Evolutionary conservation across 495 filamentous ascomycete genomes (phyloP), one percentile per base, ranked within the genome.

Genomic region (Endocarpon pusillum): DNA sequence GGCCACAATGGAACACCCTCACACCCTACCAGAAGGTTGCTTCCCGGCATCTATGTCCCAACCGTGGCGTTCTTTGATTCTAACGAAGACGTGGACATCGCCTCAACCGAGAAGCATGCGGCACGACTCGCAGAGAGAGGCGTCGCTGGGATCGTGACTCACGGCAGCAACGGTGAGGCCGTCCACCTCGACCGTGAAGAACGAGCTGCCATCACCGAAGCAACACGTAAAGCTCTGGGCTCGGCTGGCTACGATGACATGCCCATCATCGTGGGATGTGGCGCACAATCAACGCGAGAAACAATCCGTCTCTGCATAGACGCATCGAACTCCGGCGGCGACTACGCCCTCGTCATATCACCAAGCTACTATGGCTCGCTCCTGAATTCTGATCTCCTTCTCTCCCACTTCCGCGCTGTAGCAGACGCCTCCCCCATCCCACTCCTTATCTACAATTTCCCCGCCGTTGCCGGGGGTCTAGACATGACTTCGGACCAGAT

Each of bases 371-470:
- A 92, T 58, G 69, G 72, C 43, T 49, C 69, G 7, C 61, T 86
- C 15, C 64, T 75, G 42, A 61, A 37, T 15, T 45, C 49, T 16
- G 65, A 67, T 19, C 65, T 69, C 11, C 49, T 92, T 29, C 51
- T 75, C 28, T 65, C 74, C 20, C 86, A 77, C 58, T 93, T 91
- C 67, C 64, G 58, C 23, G 64, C 70, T 25, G 79, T 93, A 17
- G 85, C 85, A 18, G 69, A 75, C 46, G 69, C 71, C 5, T 89
- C 81, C 1, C 86, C 84, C 3, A 68, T 94, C 30, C 86, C 85
- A 1, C 67, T 94, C 37, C 62, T 93, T 39, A 85, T 94, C 49
- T 94, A 94, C 64, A 94, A 93, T 59, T 94, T 76, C 57, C 85
- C 85, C 19, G 81, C 72, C 12, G 86, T 80, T 2, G 79, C 78